Conservation (phyloP, 164 flowering plant species). For the Sedum album region DNA sequence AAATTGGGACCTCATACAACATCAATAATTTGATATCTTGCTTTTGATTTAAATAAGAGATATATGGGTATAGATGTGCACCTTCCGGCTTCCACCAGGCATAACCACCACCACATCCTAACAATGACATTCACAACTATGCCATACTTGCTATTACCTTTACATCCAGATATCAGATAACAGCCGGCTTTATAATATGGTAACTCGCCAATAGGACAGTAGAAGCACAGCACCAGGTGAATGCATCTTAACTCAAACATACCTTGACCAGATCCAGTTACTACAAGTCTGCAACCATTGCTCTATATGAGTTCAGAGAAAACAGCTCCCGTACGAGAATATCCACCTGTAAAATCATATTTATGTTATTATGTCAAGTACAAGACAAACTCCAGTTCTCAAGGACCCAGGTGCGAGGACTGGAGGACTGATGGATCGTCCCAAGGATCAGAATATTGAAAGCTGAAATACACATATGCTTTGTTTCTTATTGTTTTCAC, state of each 20-base stretch:
- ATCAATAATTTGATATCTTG: too few species aligned
- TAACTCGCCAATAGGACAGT: too few species aligned
- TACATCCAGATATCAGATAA: conserved; percentile 11
- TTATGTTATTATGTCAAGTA: background rate
- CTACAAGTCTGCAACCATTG: conserved; percentile 62
- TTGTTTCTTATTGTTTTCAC: background rate
- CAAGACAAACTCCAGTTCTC: too few species aligned
- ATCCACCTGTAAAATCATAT: conserved; percentile 45
- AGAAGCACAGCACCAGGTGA: too few species aligned
- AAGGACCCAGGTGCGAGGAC: background rate
- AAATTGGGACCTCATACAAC: too few species aligned
- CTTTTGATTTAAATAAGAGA: too few species aligned
- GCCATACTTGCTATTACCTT: conserved; percentile 53
- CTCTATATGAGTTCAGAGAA: conserved; percentile 37
- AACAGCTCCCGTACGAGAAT: conserved; percentile 60
- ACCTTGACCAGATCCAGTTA: conserved; percentile 55
- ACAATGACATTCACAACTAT: conserved; percentile 44
- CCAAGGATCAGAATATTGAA: too few species aligned
- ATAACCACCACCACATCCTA: conserved; percentile 59
- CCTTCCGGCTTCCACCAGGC: conserved; percentile 13
- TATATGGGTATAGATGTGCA: too few species aligned
- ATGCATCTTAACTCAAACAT: too few species aligned
- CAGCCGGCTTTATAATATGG: too few species aligned
- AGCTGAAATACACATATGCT: background rate
- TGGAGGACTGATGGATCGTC: too few species aligned